Base-by-base conservation (phyloP, 176 grass and related monocot genomes). In the Zea luxurians region DNA sequence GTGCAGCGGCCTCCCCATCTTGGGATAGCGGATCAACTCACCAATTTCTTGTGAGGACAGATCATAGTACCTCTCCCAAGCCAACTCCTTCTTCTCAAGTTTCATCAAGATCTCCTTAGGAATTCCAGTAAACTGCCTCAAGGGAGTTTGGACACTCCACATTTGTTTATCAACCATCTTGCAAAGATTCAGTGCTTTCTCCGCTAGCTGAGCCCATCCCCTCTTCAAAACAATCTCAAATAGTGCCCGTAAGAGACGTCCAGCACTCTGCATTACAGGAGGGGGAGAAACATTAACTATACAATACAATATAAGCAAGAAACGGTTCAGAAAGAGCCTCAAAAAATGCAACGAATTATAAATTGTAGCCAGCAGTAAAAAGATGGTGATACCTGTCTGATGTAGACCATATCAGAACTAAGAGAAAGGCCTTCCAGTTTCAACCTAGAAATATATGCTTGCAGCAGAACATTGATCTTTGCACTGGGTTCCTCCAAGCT, bases 121-220 rank as follows among this genome's bases (percentile, higher is more conserved):
- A 79, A 97, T 91, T 66, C 89, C 89, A 80, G 77, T 66, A 70
- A 97, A 97, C 67, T 97, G 95, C 27, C 91, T 87, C 60, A 97
- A 64, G 11, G 95, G 95, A 74, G 88, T 94, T 79, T 97, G 95
- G 54, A 97, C 91, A 53, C 66, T 97, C 95, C 95, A 97, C 91
- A 97, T 97, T 50, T 93, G 91, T 71, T 92, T 94, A 83, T 97
- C 87, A 49, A 97, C 80, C 95, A 97, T 97, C 87, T 94, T 97
- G 83, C 89, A 97, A 76, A 97, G 85, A 86, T 94, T 97, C 46
- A 97, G 83, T 18, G 95, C 95, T 71, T 94, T 97, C 81, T 94
- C 89, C 53, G 95, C 73, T 84, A 97, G 66, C 65, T 97, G 87
- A 82, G 95, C 91, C 95, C 95, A 97, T 62, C 95, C 95, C 58